phyloP scores from a whole-genome alignment of 106 monocot genomes.

The Acanthochlamys bracteata region DNA sequence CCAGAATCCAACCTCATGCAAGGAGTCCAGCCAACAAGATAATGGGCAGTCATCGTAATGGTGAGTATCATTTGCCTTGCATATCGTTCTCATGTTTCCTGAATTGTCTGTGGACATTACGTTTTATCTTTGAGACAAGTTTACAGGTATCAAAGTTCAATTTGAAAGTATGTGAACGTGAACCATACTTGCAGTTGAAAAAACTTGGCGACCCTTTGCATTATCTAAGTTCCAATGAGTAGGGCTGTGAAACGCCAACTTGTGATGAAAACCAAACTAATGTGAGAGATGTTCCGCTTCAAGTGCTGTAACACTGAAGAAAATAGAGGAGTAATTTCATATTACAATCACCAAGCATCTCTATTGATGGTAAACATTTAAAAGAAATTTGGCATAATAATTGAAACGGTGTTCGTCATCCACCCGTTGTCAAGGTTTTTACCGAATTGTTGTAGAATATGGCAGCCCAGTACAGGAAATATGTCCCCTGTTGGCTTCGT shows the following conservation, averaged over 20 bases:
- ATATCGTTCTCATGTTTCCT: too few species aligned
- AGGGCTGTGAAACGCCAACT: not conserved
- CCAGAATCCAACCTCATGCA: conserved; percentile 7
- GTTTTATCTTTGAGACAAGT: not conserved
- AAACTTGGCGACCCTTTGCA: not conserved
- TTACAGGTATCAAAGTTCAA: not conserved
- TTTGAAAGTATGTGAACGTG: not conserved
- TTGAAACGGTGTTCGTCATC: too few species aligned
- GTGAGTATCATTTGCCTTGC: not conserved
- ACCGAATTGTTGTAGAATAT: too few species aligned
- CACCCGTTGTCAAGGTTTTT: too few species aligned
- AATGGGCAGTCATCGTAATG: conserved; percentile 23
- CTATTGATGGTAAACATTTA: too few species aligned
- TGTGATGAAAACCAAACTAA: too few species aligned
- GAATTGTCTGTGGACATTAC: not conserved
- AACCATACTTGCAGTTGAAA: not conserved
- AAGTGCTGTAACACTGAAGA: too few species aligned
- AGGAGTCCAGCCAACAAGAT: conserved; percentile 8
- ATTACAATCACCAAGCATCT: too few species aligned
- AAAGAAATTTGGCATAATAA: too few species aligned
- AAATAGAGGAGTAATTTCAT: too few species aligned
- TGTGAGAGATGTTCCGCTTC: not conserved
- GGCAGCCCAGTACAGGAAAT: too few species aligned
- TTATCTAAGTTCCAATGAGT: not conserved
- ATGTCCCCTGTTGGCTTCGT: too few species aligned